Evolutionary conservation across 305 asterid species (phyloP), one percentile per base, ranked within the genome.

Genomic region (Fraxinus nigra): DNA sequence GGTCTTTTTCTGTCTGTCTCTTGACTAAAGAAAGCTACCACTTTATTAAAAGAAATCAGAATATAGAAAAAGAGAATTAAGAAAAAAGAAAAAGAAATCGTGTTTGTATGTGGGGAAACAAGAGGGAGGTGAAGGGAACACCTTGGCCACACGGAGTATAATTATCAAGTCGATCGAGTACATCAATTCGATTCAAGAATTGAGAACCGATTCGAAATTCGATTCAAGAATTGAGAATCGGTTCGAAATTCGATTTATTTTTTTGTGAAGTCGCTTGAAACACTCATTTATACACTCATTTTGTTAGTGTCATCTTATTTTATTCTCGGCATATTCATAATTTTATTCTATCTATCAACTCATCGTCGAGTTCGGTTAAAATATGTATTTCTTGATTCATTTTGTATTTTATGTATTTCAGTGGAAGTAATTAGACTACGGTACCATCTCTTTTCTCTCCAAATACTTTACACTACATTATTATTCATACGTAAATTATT

Each of bases 101-200:
- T 84, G 89, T 85, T 67, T 79, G 85, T 72, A 63, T 82, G 90
- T 82, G 86, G 79, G 88, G 90, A 83, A 77, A 84, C 90, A 87
- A 77, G 85, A 79, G 18, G 79, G 81, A 9, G 38, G 72, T 37
- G 73, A 59, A 78, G 86, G 86, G 85, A 80, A 81, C 85, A 70
- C 75, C 35, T 1, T 37, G 67, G 51, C 75, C 85, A 81, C 16
- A 38, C 30, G 33, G 59, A 76, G 13, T 76, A 9, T 1, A 46
- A 13, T 46, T 46, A 43, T 43, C 54, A 11, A 43, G 54, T 43
- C 16, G 54, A 38, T 43, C 16, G 54, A 38, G 48, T 8, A 38
- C 3, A 38, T 38, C 48, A 38, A 38, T 38, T 38, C 48, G 48
- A 38, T 38, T 8, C 48, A 0, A 38, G 13, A 38, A 38, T 38